Base-by-base conservation (phyloP, 768 basidiomycete genomes). In the Lanmaoa pseudosensibilis region DNA sequence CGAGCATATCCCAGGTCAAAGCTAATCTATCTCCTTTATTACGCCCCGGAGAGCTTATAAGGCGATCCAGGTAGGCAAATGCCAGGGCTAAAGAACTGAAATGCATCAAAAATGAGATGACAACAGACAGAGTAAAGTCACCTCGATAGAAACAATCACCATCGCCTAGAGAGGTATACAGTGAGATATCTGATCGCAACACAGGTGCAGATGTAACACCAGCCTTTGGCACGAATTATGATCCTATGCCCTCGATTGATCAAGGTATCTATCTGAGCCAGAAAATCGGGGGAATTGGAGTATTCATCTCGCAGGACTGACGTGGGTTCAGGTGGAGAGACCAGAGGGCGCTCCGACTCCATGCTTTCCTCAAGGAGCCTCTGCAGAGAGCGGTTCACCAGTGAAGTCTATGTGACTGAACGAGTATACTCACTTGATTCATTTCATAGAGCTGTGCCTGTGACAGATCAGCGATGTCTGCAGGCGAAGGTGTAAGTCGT, bases 61-160 rank as follows among this genome's bases (percentile, higher is more conserved):
- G 77, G n/a, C 82, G 79, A 47, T 91, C 84, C 33, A 95, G 74
- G 67, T 89, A 93, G 7, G 91, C 85, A 62, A 92, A 92, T 8
- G 85, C 90, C 49, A 94, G 78, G 12, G 93, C 93, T 92, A 69
- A 55, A 41, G 18, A 63, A 58, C 49, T 56, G 61, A 55, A 60
- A 58, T 63, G 52, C 49, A 60, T 62, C 55, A 62, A 58, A 50
- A 52, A 44, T 41, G 44, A 39, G 52, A 37, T 59, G 40, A 12
- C 23, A n/a, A n/a, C 34, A 37, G 25, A 18, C 18, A 40, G 36
- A 55, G 23, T 25, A 38, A 54, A 68, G 74, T 78, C 68, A 91
- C 91, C 87, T 79, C 94, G 80, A 70, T 95, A 97, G 72, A 95
- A 96, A 69, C 94, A 96, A 69, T 91, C 90, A 0, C 94, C 93